These are phyloP conservation scores for Kalanchoe fedtschenkoi DNA, from an alignment of 164 flowering plant species.

Conservation along the genomic window DNA sequence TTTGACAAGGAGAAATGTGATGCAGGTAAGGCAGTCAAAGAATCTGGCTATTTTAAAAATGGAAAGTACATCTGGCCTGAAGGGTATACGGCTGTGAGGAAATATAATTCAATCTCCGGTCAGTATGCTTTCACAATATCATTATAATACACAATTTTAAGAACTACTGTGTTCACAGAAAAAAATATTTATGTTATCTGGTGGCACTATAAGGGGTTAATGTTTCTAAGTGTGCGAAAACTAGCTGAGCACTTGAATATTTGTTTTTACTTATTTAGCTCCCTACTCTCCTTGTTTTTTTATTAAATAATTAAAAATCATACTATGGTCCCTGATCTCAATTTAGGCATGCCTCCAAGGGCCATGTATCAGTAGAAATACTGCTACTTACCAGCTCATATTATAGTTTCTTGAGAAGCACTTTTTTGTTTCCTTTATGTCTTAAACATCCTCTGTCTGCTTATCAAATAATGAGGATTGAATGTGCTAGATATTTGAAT, in stretches of 20 bases:
- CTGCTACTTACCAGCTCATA: background rate
- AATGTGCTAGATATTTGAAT: too few relatives aligned
- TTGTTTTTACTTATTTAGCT: too few relatives aligned
- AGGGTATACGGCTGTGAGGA: constrained; percentile 67
- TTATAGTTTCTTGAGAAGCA: background rate
- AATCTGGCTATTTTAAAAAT: constrained; percentile 47
- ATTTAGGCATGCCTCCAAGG: background rate
- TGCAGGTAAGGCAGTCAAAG: constrained; percentile 58
- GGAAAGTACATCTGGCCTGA: constrained; percentile 55
- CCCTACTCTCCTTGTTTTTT: too few relatives aligned
- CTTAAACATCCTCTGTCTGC: too few relatives aligned
- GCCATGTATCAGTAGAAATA: background rate
- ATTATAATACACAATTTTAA: background rate
- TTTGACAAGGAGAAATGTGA: constrained; percentile 6
- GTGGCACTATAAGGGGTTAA: too few relatives aligned
- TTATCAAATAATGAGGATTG: too few relatives aligned
- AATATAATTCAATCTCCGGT: constrained; percentile 51
- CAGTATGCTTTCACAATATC: background rate
- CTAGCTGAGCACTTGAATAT: too few relatives aligned
- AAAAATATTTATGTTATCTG: background rate
- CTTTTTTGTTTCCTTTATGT: background rate
- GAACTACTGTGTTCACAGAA: background rate
- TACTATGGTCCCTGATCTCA: background rate
- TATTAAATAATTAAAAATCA: background rate
- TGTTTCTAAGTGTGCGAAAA: too few relatives aligned